Conservation (phyloP, 192 early-diverging fungal species). For the Entomortierella lignicola region DNA sequence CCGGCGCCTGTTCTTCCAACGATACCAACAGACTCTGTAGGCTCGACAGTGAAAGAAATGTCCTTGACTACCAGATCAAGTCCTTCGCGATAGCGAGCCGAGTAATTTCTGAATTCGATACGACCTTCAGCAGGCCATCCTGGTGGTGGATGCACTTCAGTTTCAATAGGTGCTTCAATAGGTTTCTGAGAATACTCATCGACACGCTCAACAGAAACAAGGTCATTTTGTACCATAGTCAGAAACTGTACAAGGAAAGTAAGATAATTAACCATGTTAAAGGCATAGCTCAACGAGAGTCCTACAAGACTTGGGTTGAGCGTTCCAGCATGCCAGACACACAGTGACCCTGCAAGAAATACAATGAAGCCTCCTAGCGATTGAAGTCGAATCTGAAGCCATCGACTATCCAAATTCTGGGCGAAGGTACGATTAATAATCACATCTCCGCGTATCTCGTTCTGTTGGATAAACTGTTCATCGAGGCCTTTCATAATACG, state of each 20-base stretch:
- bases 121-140: conserved; percentile 66
- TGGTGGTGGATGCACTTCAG: conserved; percentile 18
- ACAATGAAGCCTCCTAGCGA: conserved; percentile 71
- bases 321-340: conserved; percentile 49
- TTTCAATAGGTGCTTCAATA: conserved; percentile 80
- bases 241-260: conserved; percentile 77
- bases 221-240: conserved; percentile 78
- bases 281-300: conserved; percentile 77
- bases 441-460: background rate
- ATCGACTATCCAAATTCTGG: conserved; percentile 69
- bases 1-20: no score
- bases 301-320: conserved; percentile 81
- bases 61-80: conserved; percentile 45
- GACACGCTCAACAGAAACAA: conserved; percentile 75
- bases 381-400: conserved; percentile 75
- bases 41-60: conserved; percentile 58
- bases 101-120: conserved; percentile 63
- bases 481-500: conserved; percentile 70
- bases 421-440: conserved; percentile 17
- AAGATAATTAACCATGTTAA: conserved; percentile 77
- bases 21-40: conserved; percentile 35
- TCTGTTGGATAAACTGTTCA: conserved; percentile 5
- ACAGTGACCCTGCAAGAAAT: conserved; percentile 67
- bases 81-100: no score
- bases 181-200: conserved; percentile 82